Evolutionary conservation across 2,329 filamentous ascomycete species (phyloP).

Genomic region (Ophiostoma sp.): DNA sequence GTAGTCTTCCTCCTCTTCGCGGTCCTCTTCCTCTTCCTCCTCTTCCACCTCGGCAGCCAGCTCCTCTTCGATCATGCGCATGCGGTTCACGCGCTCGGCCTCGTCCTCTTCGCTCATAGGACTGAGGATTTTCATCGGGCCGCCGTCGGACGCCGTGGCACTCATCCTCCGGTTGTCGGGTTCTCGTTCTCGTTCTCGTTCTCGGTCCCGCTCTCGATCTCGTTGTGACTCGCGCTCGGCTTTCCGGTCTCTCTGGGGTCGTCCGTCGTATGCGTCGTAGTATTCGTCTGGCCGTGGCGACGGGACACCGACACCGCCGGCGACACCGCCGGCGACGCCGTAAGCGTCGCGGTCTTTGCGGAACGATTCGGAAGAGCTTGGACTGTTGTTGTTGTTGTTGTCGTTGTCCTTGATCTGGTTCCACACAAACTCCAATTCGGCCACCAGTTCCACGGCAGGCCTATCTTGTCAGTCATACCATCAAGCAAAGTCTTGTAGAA

Average conservation of each 20-base stretch:
- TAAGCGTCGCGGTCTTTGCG: slow-evolving; percentile 39
- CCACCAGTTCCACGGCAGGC: slow-evolving; percentile 80
- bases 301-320: slow-evolving; percentile 15
- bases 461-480: not conserved
- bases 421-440: slow-evolving; percentile 98
- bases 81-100: slow-evolving; percentile 51
- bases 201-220: not conserved
- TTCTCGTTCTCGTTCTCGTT: not conserved
- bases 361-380: slow-evolving; percentile 51
- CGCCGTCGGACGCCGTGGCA: slow-evolving; percentile 26
- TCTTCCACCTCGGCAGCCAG: slow-evolving; percentile 39
- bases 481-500: slow-evolving; percentile 34
- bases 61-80: slow-evolving; percentile 36
- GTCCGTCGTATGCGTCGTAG: slow-evolving; percentile 19
- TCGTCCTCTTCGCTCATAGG: slow-evolving; percentile 83
- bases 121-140: slow-evolving; percentile 65
- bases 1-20: slow-evolving; percentile 36
- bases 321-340: not conserved
- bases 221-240: slow-evolving; percentile 1
- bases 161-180: slow-evolving; percentile 7
- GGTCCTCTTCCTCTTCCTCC: slow-evolving; percentile 37
- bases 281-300: slow-evolving; percentile 22
- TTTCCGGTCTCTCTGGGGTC: not conserved
- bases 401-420: slow-evolving; percentile 76
- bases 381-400: slow-evolving; percentile 48